Conservation (phyloP, 768 basidiomycete species). For the Butyriboletus loyo region DNA sequence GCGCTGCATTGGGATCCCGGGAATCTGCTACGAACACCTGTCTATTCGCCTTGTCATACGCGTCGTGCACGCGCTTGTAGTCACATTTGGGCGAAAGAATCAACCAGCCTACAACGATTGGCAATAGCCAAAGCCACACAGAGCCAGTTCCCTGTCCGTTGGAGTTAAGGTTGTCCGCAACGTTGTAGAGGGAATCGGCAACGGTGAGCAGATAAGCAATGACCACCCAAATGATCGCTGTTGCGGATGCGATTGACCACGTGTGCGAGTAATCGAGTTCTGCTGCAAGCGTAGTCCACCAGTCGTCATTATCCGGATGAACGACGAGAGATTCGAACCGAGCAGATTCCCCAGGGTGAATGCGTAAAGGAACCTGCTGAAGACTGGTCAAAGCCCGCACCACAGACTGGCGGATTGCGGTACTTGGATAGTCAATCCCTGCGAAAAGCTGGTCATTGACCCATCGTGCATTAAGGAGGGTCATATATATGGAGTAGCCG, state of each 20-base stretch:
- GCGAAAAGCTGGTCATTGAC: slow-evolving; percentile 32
- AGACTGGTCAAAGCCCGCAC: slow-evolving; percentile 36
- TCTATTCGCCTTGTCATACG: slow-evolving; percentile 15
- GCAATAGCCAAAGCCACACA: slow-evolving; percentile 44
- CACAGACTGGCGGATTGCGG: slow-evolving; percentile 15
- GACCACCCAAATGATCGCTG: slow-evolving; percentile 43
- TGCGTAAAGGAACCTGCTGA: slow-evolving; percentile 40
- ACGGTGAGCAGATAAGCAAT: slow-evolving; percentile 36
- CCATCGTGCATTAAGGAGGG: slow-evolving; percentile 45
- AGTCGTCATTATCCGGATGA: slow-evolving; percentile 40
- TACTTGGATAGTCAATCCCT: slow-evolving; percentile 26
- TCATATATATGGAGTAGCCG: slow-evolving; percentile 43
- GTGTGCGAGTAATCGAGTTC: slow-evolving; percentile 38
- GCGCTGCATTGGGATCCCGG: background rate
- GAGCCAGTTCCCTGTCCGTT: slow-evolving; percentile 40
- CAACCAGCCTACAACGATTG: slow-evolving; percentile 41
- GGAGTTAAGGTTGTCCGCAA: slow-evolving; percentile 23
- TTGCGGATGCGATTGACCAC: slow-evolving; percentile 40
- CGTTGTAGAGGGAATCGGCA: slow-evolving; percentile 12
- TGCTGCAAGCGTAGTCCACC: slow-evolving; percentile 37
- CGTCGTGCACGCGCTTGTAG: slow-evolving; percentile 25
- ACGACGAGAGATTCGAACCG: slow-evolving; percentile 41
- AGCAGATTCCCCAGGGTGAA: slow-evolving; percentile 25
- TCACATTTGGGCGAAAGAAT: slow-evolving; percentile 41
- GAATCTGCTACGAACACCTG: background rate